These are phyloP conservation scores for Telopea speciosissima DNA, from an alignment of 177 flowering plant species.

Conservation along the genomic window DNA sequence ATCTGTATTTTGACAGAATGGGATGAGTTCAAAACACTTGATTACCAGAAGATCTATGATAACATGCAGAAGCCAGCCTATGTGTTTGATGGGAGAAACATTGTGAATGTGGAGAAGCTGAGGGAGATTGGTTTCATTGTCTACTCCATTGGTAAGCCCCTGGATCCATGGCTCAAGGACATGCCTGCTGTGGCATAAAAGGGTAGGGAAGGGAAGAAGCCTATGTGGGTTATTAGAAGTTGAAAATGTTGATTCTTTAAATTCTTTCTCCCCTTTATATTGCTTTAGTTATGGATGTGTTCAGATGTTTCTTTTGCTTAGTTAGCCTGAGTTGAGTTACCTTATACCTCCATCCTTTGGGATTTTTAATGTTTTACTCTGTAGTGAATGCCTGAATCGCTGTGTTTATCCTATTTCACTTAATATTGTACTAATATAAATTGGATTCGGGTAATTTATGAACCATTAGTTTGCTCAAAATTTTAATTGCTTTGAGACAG, in stretches of 20 bases:
- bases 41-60: slow-evolving; percentile 64
- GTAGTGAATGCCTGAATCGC: neutral
- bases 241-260: neutral
- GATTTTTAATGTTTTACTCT: neutral
- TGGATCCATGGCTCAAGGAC: slow-evolving; percentile 91
- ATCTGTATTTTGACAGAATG: slow-evolving; percentile 85
- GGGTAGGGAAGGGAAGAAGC: too few species aligned
- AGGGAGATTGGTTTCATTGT: slow-evolving; percentile 87
- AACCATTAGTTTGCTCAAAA: neutral
- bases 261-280: neutral
- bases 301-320: neutral
- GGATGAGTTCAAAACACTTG: slow-evolving; percentile 84
- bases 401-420: neutral
- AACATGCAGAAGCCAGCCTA: slow-evolving; percentile 91
- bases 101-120: slow-evolving; percentile 52
- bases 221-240: neutral
- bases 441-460: neutral
- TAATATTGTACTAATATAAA: too few species aligned
- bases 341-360: neutral
- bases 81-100: slow-evolving; percentile 77
- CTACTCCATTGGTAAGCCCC: slow-evolving; percentile 86
- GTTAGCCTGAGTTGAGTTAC: neutral
- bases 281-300: neutral
- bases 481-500: too few species aligned
- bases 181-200: slow-evolving; percentile 74